Conservation (phyloP, 768 basidiomycete species). For the Pisolithus marmoratus region DNA sequence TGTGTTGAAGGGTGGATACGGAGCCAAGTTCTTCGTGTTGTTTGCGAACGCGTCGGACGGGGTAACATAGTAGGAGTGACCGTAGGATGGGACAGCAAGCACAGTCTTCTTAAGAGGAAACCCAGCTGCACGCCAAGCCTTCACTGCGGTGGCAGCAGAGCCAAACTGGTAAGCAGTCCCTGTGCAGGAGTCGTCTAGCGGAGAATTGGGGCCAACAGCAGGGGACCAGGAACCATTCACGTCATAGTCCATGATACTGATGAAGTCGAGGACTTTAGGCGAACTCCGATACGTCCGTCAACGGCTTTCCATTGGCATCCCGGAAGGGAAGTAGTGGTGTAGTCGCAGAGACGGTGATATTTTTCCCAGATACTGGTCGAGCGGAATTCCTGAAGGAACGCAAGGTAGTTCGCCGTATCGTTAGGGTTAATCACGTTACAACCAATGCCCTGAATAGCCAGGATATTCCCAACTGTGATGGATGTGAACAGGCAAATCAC, state of each 20-base stretch:
- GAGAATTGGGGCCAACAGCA: slow-evolving; percentile 73
- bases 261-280: slow-evolving; percentile 62
- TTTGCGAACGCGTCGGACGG: slow-evolving; percentile 30
- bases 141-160: slow-evolving; percentile 69
- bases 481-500: slow-evolving; percentile 1
- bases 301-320: slow-evolving; percentile 52
- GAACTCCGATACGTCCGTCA: slow-evolving; percentile 66
- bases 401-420: slow-evolving; percentile 75
- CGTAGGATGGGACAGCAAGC: slow-evolving; percentile 78
- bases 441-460: slow-evolving; percentile 51
- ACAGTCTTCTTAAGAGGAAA: slow-evolving; percentile 67
- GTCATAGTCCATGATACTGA: slow-evolving; percentile 65
- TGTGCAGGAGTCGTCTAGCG: slow-evolving; percentile 72
- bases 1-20: slow-evolving; percentile 47
- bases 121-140: slow-evolving; percentile 69
- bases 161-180: slow-evolving; percentile 52
- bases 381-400: slow-evolving; percentile 69
- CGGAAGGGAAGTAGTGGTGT: slow-evolving; percentile 62
- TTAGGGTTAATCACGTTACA: slow-evolving; percentile 54
- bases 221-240: slow-evolving; percentile 47
- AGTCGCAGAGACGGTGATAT: slow-evolving; percentile 65
- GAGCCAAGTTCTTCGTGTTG: slow-evolving; percentile 28
- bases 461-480: slow-evolving; percentile 83
- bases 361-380: slow-evolving; percentile 40
- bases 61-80: slow-evolving; percentile 59